Conservation (phyloP, 352 stramenopile genomes). For the Phytophthora foliorum region DNA sequence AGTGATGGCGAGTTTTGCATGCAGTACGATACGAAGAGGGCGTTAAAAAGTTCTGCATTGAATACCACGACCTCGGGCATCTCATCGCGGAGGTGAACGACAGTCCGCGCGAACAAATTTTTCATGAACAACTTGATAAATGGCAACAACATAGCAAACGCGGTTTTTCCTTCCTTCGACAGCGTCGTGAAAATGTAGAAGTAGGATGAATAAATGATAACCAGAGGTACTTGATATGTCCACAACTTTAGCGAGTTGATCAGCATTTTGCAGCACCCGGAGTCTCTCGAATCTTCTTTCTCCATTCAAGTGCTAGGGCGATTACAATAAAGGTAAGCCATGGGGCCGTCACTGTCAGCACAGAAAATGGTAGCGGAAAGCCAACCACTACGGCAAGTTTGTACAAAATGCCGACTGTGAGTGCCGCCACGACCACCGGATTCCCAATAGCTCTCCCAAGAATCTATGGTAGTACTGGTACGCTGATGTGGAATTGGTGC, state of each 20-base stretch:
- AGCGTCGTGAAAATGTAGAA: conserved; percentile 29
- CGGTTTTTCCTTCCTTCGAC: conserved; percentile 3
- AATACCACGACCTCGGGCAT: conserved; percentile 32
- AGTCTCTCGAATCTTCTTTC: conserved; percentile 10
- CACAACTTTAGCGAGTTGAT: conserved; percentile 22
- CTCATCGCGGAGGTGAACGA: conserved; percentile 26
- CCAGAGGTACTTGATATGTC: conserved; percentile 26
- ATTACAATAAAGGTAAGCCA: conserved; percentile 14
- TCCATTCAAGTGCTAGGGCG: conserved; percentile 12
- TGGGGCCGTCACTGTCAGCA: background rate
- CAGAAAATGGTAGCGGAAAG: background rate
- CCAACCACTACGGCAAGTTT: background rate
- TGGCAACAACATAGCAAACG: conserved; percentile 27
- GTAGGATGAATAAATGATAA: conserved; percentile 26
- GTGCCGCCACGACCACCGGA: conserved; percentile 3
- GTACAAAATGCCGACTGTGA: conserved; percentile 16
- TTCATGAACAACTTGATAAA: conserved; percentile 22
- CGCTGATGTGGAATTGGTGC: conserved; percentile 28
- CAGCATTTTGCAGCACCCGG: conserved; percentile 13
- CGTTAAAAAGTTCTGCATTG: conserved; percentile 34
- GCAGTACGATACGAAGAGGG: conserved; percentile 32
- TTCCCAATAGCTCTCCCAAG: background rate
- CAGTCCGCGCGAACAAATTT: conserved; percentile 18
- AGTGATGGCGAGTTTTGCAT: conserved; percentile 37
- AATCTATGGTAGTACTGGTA: conserved; percentile 9